A percentile compares a stretch with the other conserved stretches of the same genome.
Conservation (phyloP, 2,329 filamentous ascomycete species). For the Aspergillus intermedius region DNA sequence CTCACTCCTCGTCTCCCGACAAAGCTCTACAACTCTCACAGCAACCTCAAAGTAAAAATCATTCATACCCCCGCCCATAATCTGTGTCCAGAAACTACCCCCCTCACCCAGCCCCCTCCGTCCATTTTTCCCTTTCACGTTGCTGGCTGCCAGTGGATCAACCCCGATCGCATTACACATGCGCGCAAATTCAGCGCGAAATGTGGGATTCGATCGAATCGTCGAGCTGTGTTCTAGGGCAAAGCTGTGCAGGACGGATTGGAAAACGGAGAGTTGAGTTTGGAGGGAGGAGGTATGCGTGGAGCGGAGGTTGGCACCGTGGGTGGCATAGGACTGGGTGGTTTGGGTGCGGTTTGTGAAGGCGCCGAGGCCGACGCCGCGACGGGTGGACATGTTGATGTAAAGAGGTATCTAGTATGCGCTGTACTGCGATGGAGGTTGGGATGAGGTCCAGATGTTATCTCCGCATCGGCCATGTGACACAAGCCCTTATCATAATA, state of each 20-base stretch:
- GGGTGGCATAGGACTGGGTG: conserved; percentile 80
- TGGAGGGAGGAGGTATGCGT: conserved; percentile 79
- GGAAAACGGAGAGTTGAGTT: conserved; percentile 92
- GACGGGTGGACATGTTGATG: conserved; percentile 38
- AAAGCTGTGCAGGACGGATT: conserved; percentile 90
- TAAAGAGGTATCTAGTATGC: not conserved
- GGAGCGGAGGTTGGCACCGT: conserved; percentile 79
- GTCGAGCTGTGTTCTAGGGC: conserved; percentile 90
- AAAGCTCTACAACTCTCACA: conserved; percentile 91
- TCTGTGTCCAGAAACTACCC: conserved; percentile 82
- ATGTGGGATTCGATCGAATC: conserved; percentile 89
- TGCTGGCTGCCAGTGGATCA: conserved; percentile 75
- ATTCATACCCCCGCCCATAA: conserved; percentile 84
- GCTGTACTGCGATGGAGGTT: no score
- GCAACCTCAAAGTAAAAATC: conserved; percentile 98
- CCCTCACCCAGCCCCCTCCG: conserved; percentile 35
- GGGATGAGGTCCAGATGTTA: no score
- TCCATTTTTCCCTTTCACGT: conserved; percentile 44
- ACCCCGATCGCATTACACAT: conserved; percentile 98
- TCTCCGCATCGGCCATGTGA: no score
- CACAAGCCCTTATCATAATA: no score
- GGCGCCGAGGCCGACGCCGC: conserved; percentile 79
- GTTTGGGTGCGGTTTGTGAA: conserved; percentile 81
- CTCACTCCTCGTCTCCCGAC: conserved; percentile 74
- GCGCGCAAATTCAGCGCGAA: conserved; percentile 93